phyloP scores from a whole-genome alignment of 169 alveolate species.

The Plasmodium billcollinsi region DNA sequence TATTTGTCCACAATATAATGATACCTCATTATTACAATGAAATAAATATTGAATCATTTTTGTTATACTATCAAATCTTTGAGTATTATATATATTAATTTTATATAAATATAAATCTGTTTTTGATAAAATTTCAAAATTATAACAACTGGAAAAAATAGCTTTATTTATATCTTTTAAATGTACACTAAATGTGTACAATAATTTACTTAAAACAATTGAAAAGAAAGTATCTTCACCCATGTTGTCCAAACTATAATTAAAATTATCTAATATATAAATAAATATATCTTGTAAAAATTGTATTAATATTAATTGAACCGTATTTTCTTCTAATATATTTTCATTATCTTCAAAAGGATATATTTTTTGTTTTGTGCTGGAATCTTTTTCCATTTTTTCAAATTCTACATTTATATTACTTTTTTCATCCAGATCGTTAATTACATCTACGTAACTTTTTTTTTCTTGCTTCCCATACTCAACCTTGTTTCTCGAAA shows the following conservation, averaged over 20 bases:
- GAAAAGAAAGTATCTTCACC: conserved; percentile 23
- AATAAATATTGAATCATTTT: conserved; percentile 16
- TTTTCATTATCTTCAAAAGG: not conserved
- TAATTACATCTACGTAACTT: not conserved
- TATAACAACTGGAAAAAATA: conserved; percentile 2
- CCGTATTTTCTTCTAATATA: conserved; percentile 4
- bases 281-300: conserved; percentile 35
- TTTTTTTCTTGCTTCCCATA: not conserved
- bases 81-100: conserved; percentile 6
- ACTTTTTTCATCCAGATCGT: conserved; percentile 7
- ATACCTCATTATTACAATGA: conserved; percentile 38
- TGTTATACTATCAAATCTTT: conserved; percentile 35
- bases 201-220: conserved; percentile 37
- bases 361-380: too few relatives aligned
- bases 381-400: not conserved
- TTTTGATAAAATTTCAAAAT: conserved; percentile 16
- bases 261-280: conserved; percentile 18
- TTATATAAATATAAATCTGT: conserved; percentile 29
- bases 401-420: not conserved
- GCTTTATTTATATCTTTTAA: conserved; percentile 20
- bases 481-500: too few relatives aligned
- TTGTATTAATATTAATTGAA: conserved; percentile 15
- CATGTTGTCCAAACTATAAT: conserved; percentile 12
- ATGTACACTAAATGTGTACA: conserved; percentile 35
- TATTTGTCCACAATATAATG: conserved; percentile 45